Evolutionary conservation across 1,139 yeast genomes (phyloP).

Genomic region (Groenewaldozyma sp.): DNA sequence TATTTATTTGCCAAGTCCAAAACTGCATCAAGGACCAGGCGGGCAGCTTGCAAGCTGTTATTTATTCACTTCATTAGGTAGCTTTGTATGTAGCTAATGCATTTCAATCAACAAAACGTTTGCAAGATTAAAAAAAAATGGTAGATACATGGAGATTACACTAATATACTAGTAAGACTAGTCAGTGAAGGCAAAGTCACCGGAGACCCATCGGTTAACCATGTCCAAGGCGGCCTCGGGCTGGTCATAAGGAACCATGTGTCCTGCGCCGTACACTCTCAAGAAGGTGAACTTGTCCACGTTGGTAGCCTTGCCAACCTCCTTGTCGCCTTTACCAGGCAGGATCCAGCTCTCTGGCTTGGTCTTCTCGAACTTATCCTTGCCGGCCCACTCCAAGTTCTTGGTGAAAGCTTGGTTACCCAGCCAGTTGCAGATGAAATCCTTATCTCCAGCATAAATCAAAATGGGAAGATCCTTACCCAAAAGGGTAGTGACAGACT

Average conservation of each 20-base stretch:
- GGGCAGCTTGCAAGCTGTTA: too few relatives aligned
- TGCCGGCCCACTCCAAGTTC: constrained; percentile 52
- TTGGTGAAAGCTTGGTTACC: constrained; percentile 78
- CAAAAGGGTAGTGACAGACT: constrained; percentile 48
- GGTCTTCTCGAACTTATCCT: constrained; percentile 26
- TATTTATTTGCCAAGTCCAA: too few relatives aligned
- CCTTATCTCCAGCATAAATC: constrained; percentile 84
- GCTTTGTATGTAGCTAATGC: too few relatives aligned
- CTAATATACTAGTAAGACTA: too few relatives aligned
- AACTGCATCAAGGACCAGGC: too few relatives aligned
- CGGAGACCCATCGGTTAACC: constrained; percentile 65
- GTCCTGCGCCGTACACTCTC: constrained; percentile 59
- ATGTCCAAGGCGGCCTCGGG: constrained; percentile 65
- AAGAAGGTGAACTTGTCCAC: constrained; percentile 50
- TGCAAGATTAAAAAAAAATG: too few relatives aligned
- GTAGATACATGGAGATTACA: too few relatives aligned
- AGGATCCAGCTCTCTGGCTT: constrained; percentile 30
- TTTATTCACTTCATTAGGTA: too few relatives aligned
- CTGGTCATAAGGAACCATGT: constrained; percentile 72
- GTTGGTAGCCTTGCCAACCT: constrained; percentile 53
- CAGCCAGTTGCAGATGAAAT: constrained; percentile 83
- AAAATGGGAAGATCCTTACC: constrained; percentile 62
- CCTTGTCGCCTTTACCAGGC: constrained; percentile 26
- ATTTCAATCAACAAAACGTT: too few relatives aligned
- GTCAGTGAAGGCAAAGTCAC: constrained; percentile 28